phyloP scores from a whole-genome alignment of 192 early-diverging fungal genomes.

The Entomortierella lignicola region DNA sequence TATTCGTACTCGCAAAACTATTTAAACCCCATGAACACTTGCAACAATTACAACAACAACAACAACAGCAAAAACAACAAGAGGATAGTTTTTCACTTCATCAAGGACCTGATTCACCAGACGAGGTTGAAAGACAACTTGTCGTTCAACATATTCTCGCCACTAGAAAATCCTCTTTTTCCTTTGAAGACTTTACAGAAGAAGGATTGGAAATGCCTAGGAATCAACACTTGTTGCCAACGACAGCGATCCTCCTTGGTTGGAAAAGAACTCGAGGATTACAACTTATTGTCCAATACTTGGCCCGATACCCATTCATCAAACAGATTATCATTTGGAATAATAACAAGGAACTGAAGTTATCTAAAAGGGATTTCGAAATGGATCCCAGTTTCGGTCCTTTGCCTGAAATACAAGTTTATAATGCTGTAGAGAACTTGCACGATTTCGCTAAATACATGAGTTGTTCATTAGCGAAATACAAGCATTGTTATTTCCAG shows the following conservation, averaged over 20 bases:
- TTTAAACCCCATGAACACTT: constrained; percentile 2
- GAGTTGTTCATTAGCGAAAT: constrained; percentile 62
- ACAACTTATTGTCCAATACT: constrained; percentile 55
- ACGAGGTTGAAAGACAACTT: constrained; percentile 24
- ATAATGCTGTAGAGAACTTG: constrained; percentile 61
- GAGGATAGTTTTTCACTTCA: too few species aligned
- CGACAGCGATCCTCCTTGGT: constrained; percentile 65
- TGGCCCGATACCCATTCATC: constrained; percentile 65
- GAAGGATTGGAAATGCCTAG: constrained; percentile 23
- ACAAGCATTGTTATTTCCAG: constrained; percentile 68
- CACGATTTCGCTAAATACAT: constrained; percentile 66
- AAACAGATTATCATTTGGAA: constrained; percentile 68
- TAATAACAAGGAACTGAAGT: constrained; percentile 49
- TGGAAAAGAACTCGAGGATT: constrained; percentile 57
- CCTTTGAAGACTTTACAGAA: constrained; percentile 53
- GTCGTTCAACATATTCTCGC: constrained; percentile 37
- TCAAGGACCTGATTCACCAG: too few species aligned
- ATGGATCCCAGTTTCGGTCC: constrained; percentile 26
- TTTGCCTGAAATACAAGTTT: constrained; percentile 51
- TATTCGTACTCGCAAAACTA: constrained; percentile 15
- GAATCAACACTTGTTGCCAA: constrained; percentile 47
- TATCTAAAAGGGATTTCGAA: constrained; percentile 39
- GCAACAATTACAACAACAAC: neutral
- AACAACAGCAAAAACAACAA: neutral
- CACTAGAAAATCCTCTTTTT: constrained; percentile 29